Evolutionary conservation across 2,329 filamentous ascomycete genomes (phyloP), one percentile per base, ranked within the genome.

Genomic region (Cladosporium sp.): DNA sequence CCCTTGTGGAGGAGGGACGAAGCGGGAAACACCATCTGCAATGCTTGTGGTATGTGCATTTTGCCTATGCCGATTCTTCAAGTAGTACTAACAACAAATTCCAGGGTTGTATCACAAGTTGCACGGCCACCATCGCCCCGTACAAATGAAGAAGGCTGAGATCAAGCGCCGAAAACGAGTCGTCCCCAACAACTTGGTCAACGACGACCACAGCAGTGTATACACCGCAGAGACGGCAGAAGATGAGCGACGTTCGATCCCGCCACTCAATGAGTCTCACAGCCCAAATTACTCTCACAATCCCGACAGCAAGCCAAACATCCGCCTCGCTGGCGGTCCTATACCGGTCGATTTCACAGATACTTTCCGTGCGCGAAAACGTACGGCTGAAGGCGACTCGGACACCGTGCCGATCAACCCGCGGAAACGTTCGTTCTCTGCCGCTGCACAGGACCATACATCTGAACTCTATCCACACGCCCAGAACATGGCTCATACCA

Each of bases 111-210:
- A 99, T 74, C 92, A 95, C 78, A 97, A 97, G 74, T 85, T 99
- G 2, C 94, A 99, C 72, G 92, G 92, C 57, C 87, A 92, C 30
- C 93, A 97, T 74, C 84, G 94, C 42, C 94, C 94, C 0, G 90
- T 94, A 5, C 91, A 91, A n/a, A 97, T 99, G 94, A 99, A 97
- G 75, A 97, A 97, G 74, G 89, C 91, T 3, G 89, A 96, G 25
- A 99, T 99, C 73, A 97, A 99, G 75, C 85, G 94, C 62, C 84
- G 94, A 61, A 97, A 97, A 80, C 87, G 94, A 60, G 92, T 97
- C 5, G 92, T 97, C 43, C 92, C 93, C 17, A 91, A 89, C 17
- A 78, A 84, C 25, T 74, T 78, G 58, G 79, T 79, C 59, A 74
- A 76, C 25, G 55, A 78, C 34, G 58, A 59, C 8, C 38, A 52